Percentiles rank a stretch among this genome's conserved stretches.
phyloP scores from a whole-genome alignment of 1,284 basidiomycete genomes.

The Xerocomus minutiporus region DNA sequence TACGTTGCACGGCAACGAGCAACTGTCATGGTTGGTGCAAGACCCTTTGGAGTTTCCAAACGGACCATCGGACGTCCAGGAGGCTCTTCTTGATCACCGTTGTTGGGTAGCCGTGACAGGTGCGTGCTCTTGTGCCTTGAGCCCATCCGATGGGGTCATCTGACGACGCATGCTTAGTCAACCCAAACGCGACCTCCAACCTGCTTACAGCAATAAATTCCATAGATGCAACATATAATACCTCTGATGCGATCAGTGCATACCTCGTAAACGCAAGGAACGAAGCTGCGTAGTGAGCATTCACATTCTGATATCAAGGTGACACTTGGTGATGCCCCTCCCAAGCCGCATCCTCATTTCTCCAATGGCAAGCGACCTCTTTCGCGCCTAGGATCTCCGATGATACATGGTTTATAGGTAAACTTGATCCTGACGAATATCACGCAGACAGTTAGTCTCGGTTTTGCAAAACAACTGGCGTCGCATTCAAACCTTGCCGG shows the following conservation, averaged over 20 bases:
- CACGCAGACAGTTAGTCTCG: conserved; percentile 34
- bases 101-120: conserved; percentile 45
- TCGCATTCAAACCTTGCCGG: conserved; percentile 25
- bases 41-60: conserved; percentile 40
- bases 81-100: conserved; percentile 38
- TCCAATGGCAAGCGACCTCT: conserved; percentile 17
- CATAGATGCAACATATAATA: conserved; percentile 33
- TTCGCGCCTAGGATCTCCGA: background rate
- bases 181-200: conserved; percentile 35
- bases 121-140: conserved; percentile 16
- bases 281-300: conserved; percentile 47
- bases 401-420: conserved; percentile 15
- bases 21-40: conserved; percentile 39
- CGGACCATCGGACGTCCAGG: conserved; percentile 35
- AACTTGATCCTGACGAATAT: conserved; percentile 15
- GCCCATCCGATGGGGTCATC: background rate
- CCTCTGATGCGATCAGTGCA: conserved; percentile 35
- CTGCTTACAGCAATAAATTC: conserved; percentile 31
- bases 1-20: conserved; percentile 18
- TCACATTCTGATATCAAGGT: background rate
- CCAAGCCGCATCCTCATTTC: conserved; percentile 24
- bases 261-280: conserved; percentile 35
- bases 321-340: conserved; percentile 8
- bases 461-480: conserved; percentile 37
- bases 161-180: conserved; percentile 30